Evolutionary conservation across 192 early-diverging fungal genomes (phyloP), one percentile per base, ranked within the genome.

Genomic region (Cladochytrium replicatum): DNA sequence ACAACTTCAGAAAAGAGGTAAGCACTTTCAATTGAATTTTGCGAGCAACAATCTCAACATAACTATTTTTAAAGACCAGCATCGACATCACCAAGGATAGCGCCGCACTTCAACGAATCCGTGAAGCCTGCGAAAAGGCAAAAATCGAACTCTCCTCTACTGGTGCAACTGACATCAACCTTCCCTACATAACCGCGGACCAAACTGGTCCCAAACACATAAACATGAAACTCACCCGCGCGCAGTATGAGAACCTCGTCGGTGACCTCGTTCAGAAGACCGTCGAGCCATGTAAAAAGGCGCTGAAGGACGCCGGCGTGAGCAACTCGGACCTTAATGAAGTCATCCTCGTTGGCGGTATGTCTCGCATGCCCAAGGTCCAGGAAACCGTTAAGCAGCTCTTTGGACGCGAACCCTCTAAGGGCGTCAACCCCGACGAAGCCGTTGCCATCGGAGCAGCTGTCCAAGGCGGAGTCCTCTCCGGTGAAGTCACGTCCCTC

Each of bases 121-220:
- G 82, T 62, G 80, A 78, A 32, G 84, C 80, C 38, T 80, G 69
- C 65, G 82, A 82, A 70, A 77, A 77, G 45, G 84, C 84, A 46
- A 86, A 86, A 77, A 77, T 79, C 45, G 78, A 79, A 26, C 74
- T 86, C 48, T 84, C 82, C 64, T 81, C 84, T 53, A 66, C 80
- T 57, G 72, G 76, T 48, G 74, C 73, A 43, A 80, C 82, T 59
- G 70, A 74, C 50, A 69, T 86, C 46, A 77, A 84, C 59, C 72
- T 86, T 29, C 81, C 83, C 71, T 66, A 75, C 54, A 69, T 72
- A 52, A 82, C 75, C 67, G 86, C 86, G 22, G 85, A 88, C 60
- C 74, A 75, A 13, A 68, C 79, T 41, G 86, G 93, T 25, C 93
- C 95, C 58, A 99, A 99, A 74, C 95, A 99, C 74, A 90, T 99